Evolutionary conservation across 306 rosid species (phyloP).

Genomic region (Senna siamea): DNA sequence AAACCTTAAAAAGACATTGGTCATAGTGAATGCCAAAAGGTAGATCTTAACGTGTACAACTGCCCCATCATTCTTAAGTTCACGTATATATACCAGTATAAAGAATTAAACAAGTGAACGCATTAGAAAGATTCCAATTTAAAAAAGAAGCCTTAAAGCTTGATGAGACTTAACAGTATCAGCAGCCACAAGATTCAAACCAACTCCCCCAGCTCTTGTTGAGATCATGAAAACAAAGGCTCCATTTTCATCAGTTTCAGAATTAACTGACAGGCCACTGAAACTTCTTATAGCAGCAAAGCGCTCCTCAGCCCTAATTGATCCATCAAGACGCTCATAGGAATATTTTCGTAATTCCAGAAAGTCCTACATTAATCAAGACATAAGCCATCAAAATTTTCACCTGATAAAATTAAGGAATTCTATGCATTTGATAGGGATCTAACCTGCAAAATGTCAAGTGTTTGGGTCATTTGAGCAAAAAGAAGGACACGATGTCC

Average conservation of each 20-base stretch:
- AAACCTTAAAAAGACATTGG: not conserved
- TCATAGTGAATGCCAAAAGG: no score
- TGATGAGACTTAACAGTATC: constrained; percentile 75
- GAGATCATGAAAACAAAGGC: constrained; percentile 94
- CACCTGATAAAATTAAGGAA: constrained; percentile 27
- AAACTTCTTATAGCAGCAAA: constrained; percentile 97
- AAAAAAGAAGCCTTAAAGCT: constrained; percentile 29
- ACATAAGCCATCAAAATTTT: constrained; percentile 28
- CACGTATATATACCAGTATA: not conserved
- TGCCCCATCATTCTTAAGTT: not conserved
- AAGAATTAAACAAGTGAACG: constrained; percentile 13
- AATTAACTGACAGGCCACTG: constrained; percentile 60
- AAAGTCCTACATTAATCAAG: constrained; percentile 64
- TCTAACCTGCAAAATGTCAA: constrained; percentile 86
- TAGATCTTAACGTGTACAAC: no score
- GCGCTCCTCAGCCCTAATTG: constrained; percentile 97
- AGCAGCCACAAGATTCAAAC: constrained; percentile 94
- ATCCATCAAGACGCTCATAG: constrained; percentile 97
- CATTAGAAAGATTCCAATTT: constrained; percentile 13
- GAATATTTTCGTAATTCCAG: constrained; percentile 83
- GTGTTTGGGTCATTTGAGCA: constrained; percentile 98
- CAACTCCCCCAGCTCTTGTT: constrained; percentile 98
- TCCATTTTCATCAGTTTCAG: constrained; percentile 56
- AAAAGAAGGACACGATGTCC: constrained; percentile 93
- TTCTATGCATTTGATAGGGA: constrained; percentile 21